Conservation (phyloP, 306 rosid genomes). For the Corylus avellana region DNA sequence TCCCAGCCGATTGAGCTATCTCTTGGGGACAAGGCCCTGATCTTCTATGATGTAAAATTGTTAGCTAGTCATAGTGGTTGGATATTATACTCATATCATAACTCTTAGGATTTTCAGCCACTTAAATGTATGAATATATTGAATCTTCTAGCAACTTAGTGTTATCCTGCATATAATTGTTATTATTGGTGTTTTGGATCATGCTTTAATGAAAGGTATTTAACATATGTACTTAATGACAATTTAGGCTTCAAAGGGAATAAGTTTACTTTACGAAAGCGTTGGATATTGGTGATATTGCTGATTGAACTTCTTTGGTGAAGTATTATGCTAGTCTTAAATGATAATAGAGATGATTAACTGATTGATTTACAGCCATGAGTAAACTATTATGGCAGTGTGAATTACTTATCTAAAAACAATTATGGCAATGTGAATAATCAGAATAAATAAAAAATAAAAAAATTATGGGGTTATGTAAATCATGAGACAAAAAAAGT, state of each 20-base stretch:
- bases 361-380: not conserved
- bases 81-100: not conserved
- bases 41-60: not conserved
- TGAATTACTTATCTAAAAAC: no score
- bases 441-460: no score
- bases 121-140: not conserved
- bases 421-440: no score
- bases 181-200: no score
- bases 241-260: not conserved
- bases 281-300: not conserved
- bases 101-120: not conserved
- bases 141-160: not conserved
- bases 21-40: no score
- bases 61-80: not conserved
- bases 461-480: no score
- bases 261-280: not conserved
- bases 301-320: not conserved
- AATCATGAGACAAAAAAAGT: not conserved
- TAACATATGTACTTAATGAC: not conserved
- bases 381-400: not conserved
- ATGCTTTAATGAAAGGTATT: not conserved
- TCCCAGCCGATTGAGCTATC: no score
- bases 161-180: not conserved
- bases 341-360: not conserved
- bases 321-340: not conserved